These are phyloP conservation scores for Larix kaempferi DNA, from an alignment of 75 land plant genomes.

Conservation along the genomic window DNA sequence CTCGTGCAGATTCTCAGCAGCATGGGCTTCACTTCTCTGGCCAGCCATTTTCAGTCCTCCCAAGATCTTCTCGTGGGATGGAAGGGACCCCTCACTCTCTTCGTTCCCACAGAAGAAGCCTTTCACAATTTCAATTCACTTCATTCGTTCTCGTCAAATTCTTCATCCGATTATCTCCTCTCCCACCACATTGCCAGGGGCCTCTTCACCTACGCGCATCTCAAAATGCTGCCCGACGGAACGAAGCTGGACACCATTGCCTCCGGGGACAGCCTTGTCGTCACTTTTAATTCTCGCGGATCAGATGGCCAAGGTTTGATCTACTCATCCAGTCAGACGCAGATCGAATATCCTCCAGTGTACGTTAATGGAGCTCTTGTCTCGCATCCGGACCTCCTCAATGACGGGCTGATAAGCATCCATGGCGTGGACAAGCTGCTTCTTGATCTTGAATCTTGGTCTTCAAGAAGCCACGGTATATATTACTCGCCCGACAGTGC, in stretches of 20 bases:
- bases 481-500: no score
- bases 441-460: no score
- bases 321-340: not conserved
- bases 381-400: conserved; percentile 49
- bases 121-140: conserved; percentile 29
- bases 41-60: conserved; percentile 19
- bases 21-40: conserved; percentile 34
- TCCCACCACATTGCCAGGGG: conserved; percentile 46
- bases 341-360: not conserved
- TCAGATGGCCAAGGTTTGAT: not conserved
- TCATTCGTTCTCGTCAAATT: conserved; percentile 11
- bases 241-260: conserved; percentile 35
- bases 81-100: conserved; percentile 42
- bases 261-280: conserved; percentile 35
- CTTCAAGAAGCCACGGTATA: no score
- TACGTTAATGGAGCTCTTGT: conserved; percentile 43
- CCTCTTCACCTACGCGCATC: conserved; percentile 22
- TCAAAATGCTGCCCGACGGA: conserved; percentile 30
- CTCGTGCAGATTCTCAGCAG: conserved; percentile 13
- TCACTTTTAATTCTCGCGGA: conserved; percentile 13
- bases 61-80: conserved; percentile 5
- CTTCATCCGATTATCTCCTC: conserved; percentile 31
- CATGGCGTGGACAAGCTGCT: conserved; percentile 31
- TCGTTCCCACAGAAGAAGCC: conserved; percentile 54
- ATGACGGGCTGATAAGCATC: conserved; percentile 35